Base-by-base conservation (phyloP, 306 rosid genomes). In the Senna siamea region DNA sequence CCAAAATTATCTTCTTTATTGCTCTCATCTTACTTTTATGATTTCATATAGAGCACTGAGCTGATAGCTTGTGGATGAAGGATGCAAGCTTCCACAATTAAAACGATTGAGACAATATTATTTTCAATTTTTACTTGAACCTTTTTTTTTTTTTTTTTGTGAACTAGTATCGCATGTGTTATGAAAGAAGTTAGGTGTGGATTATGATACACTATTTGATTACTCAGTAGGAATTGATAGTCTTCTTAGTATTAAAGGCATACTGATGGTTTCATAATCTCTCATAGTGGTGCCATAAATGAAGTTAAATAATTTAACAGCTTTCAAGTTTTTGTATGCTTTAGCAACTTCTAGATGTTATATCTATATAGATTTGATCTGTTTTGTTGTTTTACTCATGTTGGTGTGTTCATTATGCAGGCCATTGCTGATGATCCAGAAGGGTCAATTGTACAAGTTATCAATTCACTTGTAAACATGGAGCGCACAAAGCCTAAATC, bases 401-500 rank as follows among this genome's bases (percentile, higher is more conserved):
- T 68, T 56, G 67, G 64, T 51, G 64, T 51, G 15, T 54, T 57
- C 71, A 48, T 73, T 43, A 34, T 76, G 47, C 34, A 95, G 99
- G 87, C 86, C n/a, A 50, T 81, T 78, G 85, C 84, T 28, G 96
- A 92, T 78, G 93, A 92, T 76, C 74, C 88, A 34, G 98, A 90
- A 74, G 96, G 92, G 66, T 60, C 88, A 32, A 66, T 80, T 11
- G 77, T 80, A 20, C 80, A 51, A 67, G 93, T 90, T 76, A 70
- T 85, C 55, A 80, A 81, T 77, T 88, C 98, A 46, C 88, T 95
- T 34, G 59, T 85, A 71, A 87, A 76, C 75, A 88, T 92, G 97
- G 99, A 95, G 76, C 76, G 81, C 35, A 18, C 61, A 61, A 95
- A 83, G 74, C 98, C 97, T 37, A 89, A 92, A 83, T 92, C 93